These are phyloP conservation scores for Coriolopsis trogii DNA, from an alignment of 1,284 basidiomycete genomes.

Conservation along the genomic window DNA sequence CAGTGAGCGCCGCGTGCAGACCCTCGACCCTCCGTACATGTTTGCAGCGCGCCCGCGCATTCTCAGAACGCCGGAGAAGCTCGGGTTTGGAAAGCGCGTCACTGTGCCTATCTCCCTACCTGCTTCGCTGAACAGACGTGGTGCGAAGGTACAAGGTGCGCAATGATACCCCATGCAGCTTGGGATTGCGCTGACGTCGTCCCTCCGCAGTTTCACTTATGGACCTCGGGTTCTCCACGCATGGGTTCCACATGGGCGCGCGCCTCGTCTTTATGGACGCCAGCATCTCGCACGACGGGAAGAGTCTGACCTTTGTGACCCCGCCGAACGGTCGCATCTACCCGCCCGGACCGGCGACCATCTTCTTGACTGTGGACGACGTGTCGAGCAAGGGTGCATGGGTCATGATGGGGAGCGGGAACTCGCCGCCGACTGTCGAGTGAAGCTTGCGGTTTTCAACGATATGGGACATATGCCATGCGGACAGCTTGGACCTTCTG, in stretches of 20 bases:
- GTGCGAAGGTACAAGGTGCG: conserved; percentile 39
- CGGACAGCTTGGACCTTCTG: conserved; percentile 10
- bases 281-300: conserved; percentile 36
- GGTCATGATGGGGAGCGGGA: conserved; percentile 49
- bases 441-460: neutral
- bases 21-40: conserved; percentile 51
- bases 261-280: conserved; percentile 51
- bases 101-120: conserved; percentile 42
- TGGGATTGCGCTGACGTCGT: neutral
- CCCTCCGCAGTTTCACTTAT: conserved; percentile 40
- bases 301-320: conserved; percentile 42
- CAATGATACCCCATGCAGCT: neutral
- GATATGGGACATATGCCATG: neutral
- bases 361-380: conserved; percentile 50
- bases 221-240: conserved; percentile 51
- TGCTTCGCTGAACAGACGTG: conserved; percentile 24
- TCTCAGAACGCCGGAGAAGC: conserved; percentile 37
- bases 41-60: conserved; percentile 40
- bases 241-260: conserved; percentile 48
- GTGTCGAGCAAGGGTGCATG: conserved; percentile 48
- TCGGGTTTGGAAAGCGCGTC: conserved; percentile 42
- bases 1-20: conserved; percentile 53
- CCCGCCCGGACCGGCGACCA: conserved; percentile 52
- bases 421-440: conserved; percentile 21
- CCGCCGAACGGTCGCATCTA: conserved; percentile 50